phyloP scores from a whole-genome alignment of 176 grass and related monocot genomes.

The Musa acuminata region DNA sequence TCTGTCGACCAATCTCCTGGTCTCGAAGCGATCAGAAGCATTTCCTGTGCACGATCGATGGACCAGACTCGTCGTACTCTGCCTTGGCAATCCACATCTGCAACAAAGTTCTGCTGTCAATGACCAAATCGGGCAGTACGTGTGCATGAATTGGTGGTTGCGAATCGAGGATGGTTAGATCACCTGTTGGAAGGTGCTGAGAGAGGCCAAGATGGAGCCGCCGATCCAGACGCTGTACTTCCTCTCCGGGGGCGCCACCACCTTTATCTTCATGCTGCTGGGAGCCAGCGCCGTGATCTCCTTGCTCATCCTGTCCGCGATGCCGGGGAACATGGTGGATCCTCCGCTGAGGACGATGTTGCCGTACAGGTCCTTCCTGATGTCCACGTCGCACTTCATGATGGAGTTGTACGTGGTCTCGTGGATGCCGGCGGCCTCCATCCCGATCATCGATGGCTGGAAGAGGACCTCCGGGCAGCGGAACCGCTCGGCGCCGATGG shows the following conservation, averaged over 20 bases:
- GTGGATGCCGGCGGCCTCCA: constrained; percentile 96
- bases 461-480: constrained; percentile 95
- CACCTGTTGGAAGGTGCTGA: constrained; percentile 97
- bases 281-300: constrained; percentile 87
- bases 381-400: constrained; percentile 99
- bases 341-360: constrained; percentile 91
- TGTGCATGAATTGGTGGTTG: no score
- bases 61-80: constrained; percentile 87
- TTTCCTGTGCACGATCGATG: constrained; percentile 91
- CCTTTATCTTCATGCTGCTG: constrained; percentile 99
- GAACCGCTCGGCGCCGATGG: constrained; percentile 85
- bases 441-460: constrained; percentile 94
- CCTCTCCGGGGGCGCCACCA: constrained; percentile 82
- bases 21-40: constrained; percentile 51
- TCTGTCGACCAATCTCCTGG: background rate
- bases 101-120: background rate
- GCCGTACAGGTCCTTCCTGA: constrained; percentile 92
- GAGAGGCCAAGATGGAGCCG: constrained; percentile 95
- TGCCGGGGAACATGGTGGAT: constrained; percentile 87
- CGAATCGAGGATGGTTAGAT: background rate
- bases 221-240: constrained; percentile 99
- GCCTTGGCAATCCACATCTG: constrained; percentile 99
- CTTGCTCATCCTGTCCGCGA: constrained; percentile 95
- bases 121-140: no score
- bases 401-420: constrained; percentile 98